Evolutionary conservation across 148 eudicot genomes (phyloP).

Genomic region (Suaeda aralocaspica): DNA sequence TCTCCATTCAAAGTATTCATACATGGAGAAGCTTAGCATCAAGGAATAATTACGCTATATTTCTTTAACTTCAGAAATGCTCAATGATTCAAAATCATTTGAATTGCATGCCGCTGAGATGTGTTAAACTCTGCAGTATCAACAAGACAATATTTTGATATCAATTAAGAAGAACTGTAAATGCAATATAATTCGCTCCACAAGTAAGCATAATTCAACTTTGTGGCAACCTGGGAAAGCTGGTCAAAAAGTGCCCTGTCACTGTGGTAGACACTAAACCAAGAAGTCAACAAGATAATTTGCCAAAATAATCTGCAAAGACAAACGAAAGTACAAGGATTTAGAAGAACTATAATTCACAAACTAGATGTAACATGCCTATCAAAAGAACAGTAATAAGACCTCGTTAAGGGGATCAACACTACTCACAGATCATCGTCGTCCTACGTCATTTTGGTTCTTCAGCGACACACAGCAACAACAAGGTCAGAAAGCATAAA

Average conservation of each 20-base stretch:
- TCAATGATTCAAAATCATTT: constrained; percentile 45
- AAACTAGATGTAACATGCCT: not conserved
- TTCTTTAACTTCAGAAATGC: constrained; percentile 10
- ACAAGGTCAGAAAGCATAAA: not conserved
- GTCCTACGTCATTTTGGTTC: constrained; percentile 59
- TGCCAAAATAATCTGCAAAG: constrained; percentile 73
- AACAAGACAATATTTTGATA: constrained; percentile 11
- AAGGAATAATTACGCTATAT: not conserved
- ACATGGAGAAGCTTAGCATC: constrained; percentile 4
- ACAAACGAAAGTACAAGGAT: constrained; percentile 1
- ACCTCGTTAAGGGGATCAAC: constrained; percentile 91
- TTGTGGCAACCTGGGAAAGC: constrained; percentile 63
- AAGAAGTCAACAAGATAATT: constrained; percentile 66
- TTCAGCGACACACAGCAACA: constrained; percentile 20
- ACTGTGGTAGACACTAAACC: constrained; percentile 54
- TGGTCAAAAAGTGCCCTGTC: constrained; percentile 57
- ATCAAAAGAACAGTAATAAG: not conserved
- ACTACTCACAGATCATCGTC: constrained; percentile 66
- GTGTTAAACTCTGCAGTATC: constrained; percentile 59
- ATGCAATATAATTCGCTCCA: not conserved
- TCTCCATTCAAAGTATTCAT: not conserved
- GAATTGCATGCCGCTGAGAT: constrained; percentile 63
- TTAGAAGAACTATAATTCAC: not conserved
- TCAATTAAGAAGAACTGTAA: not conserved
- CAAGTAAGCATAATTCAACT: constrained; percentile 1